These are phyloP conservation scores for Theobroma cacao DNA, from an alignment of 345 rosid species.

Conservation along the genomic window DNA sequence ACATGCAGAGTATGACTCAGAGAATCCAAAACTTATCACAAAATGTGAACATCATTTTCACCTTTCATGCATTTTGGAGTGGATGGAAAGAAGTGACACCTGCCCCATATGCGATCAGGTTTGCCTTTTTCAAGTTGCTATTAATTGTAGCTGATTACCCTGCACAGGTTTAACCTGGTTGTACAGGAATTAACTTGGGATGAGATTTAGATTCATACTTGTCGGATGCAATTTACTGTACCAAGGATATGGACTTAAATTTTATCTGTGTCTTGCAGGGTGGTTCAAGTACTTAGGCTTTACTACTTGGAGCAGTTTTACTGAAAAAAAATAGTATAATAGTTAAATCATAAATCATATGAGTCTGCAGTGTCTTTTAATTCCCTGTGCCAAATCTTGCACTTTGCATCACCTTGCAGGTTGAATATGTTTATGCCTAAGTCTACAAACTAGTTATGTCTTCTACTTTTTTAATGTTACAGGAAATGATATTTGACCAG, in stretches of 20 bases:
- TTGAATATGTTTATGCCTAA: neutral
- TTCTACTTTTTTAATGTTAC: conserved; percentile 19
- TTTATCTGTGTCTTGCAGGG: neutral
- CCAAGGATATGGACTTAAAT: neutral
- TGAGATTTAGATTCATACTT: neutral
- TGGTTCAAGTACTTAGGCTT: neutral
- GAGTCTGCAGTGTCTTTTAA: neutral
- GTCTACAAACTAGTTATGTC: conserved; percentile 1
- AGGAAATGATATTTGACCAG: conserved; percentile 40
- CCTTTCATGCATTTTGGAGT: conserved; percentile 80
- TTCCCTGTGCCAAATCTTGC: neutral
- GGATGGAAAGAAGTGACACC: conserved; percentile 88
- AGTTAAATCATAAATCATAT: neutral
- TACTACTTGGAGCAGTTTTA: neutral
- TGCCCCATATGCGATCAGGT: conserved; percentile 97
- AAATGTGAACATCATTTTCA: conserved; percentile 86
- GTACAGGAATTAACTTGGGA: neutral
- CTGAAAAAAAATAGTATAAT: neutral
- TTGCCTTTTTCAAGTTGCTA: conserved; percentile 11
- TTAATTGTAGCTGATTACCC: neutral
- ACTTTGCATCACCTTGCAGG: conserved; percentile 1
- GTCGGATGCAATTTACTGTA: neutral
- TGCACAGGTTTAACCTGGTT: neutral
- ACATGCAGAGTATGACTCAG: conserved; percentile 69
- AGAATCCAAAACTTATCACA: conserved; percentile 78